phyloP scores from a whole-genome alignment of 208 protist genomes.

The Trypanosoma platydactyli region DNA sequence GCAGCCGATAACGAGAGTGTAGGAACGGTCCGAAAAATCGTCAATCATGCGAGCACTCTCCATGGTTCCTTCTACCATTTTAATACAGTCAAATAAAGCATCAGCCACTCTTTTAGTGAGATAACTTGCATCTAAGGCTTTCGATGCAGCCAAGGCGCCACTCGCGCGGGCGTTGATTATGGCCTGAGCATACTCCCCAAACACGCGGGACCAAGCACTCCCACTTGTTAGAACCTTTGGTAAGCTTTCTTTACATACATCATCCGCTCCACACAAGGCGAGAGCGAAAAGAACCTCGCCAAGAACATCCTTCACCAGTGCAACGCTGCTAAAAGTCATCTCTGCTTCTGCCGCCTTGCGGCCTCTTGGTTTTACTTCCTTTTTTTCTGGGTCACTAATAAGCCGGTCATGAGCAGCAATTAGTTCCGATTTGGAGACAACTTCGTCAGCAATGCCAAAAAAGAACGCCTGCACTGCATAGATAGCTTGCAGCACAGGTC shows the following conservation, averaged over 20 bases:
- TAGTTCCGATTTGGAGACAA: conserved; percentile 15
- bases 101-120: conserved; percentile 37
- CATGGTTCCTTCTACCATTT: conserved; percentile 55
- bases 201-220: conserved; percentile 48
- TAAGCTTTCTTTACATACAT: conserved; percentile 25
- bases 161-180: conserved; percentile 31
- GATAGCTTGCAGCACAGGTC: conserved; percentile 25
- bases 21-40: conserved; percentile 63
- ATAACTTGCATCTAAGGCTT: conserved; percentile 50
- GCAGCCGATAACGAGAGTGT: conserved; percentile 59
- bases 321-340: conserved; percentile 30
- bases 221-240: conserved; percentile 22
- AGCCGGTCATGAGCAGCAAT: conserved; percentile 24
- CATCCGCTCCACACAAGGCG: conserved; percentile 44
- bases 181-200: conserved; percentile 42
- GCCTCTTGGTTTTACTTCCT: conserved; percentile 23
- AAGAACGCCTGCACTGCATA: conserved; percentile 32
- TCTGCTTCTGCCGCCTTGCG: conserved; percentile 23
- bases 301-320: conserved; percentile 64
- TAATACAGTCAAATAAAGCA: conserved; percentile 35
- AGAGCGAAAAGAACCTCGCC: conserved; percentile 73
- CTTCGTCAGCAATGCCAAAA: conserved; percentile 26
- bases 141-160: conserved; percentile 23
- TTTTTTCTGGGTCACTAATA: conserved; percentile 32
- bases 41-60: conserved; percentile 60